phyloP scores from a whole-genome alignment of 345 rosid species.

The Linum usitatissimum region DNA sequence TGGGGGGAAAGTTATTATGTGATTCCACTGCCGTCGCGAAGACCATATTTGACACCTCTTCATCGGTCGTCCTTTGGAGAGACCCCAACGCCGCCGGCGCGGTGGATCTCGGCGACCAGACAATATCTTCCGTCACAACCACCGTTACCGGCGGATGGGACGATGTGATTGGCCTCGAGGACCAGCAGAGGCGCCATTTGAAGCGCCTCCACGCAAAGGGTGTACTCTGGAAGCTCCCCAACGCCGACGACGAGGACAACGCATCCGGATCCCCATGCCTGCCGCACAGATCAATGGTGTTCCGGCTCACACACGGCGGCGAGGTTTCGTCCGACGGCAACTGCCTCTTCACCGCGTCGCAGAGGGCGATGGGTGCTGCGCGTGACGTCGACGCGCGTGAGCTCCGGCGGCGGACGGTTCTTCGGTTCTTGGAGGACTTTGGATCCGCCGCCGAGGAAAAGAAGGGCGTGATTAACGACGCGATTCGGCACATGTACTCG shows the following conservation, averaged over 20 bases:
- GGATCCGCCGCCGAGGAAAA: slow-evolving; percentile 49
- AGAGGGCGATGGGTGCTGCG: slow-evolving; percentile 47
- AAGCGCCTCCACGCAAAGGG: slow-evolving; percentile 67
- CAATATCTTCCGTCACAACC: slow-evolving; percentile 11
- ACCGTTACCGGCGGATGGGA: slow-evolving; percentile 36
- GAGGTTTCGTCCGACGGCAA: slow-evolving; percentile 93
- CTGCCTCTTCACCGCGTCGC: slow-evolving; percentile 92
- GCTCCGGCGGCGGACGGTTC: slow-evolving; percentile 53
- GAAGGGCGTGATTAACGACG: slow-evolving; percentile 37
- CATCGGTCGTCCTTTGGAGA: slow-evolving; percentile 51
- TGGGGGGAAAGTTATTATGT: slow-evolving; percentile 69
- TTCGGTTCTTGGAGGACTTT: slow-evolving; percentile 56
- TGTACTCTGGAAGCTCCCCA: slow-evolving; percentile 82
- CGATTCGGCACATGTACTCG: slow-evolving; percentile 75
- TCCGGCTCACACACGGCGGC: slow-evolving; percentile 80
- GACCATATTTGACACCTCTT: slow-evolving; percentile 45
- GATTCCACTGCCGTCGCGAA: slow-evolving; percentile 64
- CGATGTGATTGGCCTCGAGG: slow-evolving; percentile 76
- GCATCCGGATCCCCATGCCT: not conserved
- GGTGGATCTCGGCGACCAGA: slow-evolving; percentile 45
- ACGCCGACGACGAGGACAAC: slow-evolving; percentile 21
- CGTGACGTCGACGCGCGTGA: slow-evolving; percentile 70
- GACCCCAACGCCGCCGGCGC: slow-evolving; percentile 40
- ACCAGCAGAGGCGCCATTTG: slow-evolving; percentile 71
- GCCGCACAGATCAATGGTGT: slow-evolving; percentile 40